phyloP scores from a whole-genome alignment of 1,139 yeast genomes.

The Scheffersomyces illinoinensis region DNA sequence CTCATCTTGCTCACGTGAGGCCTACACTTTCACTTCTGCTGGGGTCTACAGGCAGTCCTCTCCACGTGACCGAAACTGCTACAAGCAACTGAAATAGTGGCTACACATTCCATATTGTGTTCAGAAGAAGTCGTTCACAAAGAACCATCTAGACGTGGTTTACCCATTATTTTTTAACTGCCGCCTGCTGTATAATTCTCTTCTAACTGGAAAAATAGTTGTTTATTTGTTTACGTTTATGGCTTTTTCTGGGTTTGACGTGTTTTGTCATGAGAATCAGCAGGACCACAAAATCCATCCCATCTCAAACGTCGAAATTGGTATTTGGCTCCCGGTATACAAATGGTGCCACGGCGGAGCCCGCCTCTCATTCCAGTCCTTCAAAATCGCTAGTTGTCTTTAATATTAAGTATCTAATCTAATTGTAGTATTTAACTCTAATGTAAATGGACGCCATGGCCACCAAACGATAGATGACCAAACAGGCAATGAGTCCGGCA shows the following conservation, averaged over 20 bases:
- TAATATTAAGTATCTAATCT: neutral
- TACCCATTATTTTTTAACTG: neutral
- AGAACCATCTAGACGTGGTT: neutral
- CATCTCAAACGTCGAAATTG: neutral
- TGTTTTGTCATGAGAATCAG: too few relatives aligned
- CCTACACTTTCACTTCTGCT: too few relatives aligned
- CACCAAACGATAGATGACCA: slow-evolving; percentile 19
- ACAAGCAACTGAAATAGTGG: neutral
- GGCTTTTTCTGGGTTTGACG: neutral
- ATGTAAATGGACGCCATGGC: slow-evolving; percentile 16
- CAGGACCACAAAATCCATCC: neutral
- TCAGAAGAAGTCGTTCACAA: neutral
- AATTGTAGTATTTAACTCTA: slow-evolving; percentile 17
- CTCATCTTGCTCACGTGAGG: too few relatives aligned
- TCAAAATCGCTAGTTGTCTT: neutral
- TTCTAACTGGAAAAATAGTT: neutral
- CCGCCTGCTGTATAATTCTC: neutral
- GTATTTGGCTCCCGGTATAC: too few relatives aligned
- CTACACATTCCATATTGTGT: neutral
- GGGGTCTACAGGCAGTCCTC: too few relatives aligned
- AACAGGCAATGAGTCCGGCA: slow-evolving; percentile 20
- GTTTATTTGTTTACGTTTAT: neutral
- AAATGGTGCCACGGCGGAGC: too few relatives aligned
- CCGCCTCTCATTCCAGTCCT: too few relatives aligned
- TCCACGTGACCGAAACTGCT: too few relatives aligned